A percentile compares a stretch with the other conserved stretches of the same genome.
phyloP scores from a whole-genome alignment of 2,329 filamentous ascomycete genomes.

The Botryotinia convoluta region DNA sequence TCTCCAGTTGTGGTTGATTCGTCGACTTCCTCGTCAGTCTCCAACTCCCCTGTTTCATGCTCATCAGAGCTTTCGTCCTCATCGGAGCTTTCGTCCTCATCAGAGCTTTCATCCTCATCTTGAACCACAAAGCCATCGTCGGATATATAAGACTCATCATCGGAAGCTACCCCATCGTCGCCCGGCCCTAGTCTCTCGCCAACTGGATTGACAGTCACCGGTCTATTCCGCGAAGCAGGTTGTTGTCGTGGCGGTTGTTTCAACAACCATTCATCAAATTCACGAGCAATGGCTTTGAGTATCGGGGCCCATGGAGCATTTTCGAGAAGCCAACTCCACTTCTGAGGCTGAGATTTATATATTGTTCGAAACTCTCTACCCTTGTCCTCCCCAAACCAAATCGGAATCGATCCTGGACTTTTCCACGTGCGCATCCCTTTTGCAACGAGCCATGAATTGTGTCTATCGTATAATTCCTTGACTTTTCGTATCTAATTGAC shows the following conservation, averaged over 20 bases:
- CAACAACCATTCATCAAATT: neutral
- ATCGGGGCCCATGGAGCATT: neutral
- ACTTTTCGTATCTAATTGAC: neutral
- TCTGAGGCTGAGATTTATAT: neutral
- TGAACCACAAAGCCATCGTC: neutral
- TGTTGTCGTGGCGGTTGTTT: neutral
- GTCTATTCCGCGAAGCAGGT: neutral
- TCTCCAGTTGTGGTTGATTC: neutral
- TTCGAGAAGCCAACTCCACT: neutral
- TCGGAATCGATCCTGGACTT: conserved; percentile 7
- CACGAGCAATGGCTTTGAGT: conserved; percentile 9
- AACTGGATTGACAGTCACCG: neutral
- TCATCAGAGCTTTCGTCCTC: neutral
- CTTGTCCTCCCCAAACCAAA: conserved; percentile 14
- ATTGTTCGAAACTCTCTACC: conserved; percentile 6
- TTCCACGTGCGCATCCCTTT: neutral
- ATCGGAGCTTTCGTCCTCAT: neutral
- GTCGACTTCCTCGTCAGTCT: neutral
- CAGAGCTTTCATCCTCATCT: neutral
- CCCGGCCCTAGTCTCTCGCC: neutral
- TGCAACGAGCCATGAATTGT: neutral
- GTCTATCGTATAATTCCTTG: neutral
- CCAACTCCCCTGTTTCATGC: neutral
- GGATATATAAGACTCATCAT: neutral
- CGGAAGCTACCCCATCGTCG: neutral